Conservation (phyloP, 129 eudicot genomes). For the Pseudognaphalium luteoalbum region DNA sequence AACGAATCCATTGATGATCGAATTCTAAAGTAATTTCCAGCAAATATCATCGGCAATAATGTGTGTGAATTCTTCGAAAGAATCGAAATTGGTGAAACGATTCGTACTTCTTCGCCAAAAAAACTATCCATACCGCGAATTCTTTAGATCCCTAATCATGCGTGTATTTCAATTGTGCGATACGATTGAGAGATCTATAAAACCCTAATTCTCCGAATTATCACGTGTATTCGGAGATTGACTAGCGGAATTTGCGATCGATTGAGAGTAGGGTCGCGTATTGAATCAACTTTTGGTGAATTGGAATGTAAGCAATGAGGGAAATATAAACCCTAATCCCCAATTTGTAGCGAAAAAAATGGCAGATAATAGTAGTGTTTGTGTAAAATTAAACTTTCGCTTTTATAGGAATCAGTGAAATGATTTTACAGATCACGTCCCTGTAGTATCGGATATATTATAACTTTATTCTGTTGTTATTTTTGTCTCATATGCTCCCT, state of each 20-base stretch:
- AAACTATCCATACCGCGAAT: slow-evolving; percentile 29
- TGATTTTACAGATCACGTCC: background rate
- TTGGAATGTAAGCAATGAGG: background rate
- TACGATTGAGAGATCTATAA: background rate
- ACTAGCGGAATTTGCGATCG: background rate
- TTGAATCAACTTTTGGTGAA: background rate
- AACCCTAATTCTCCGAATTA: background rate
- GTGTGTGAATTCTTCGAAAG: slow-evolving; percentile 27
- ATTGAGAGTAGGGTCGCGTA: background rate
- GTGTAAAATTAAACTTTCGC: background rate
- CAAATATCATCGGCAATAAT: slow-evolving; percentile 31
- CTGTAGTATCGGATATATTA: background rate
- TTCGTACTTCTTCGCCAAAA: slow-evolving; percentile 15
- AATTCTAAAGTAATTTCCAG: slow-evolving; percentile 33
- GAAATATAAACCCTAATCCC: background rate
- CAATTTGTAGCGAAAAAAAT: background rate
- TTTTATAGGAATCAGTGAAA: background rate
- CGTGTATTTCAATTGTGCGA: slow-evolving; percentile 6
- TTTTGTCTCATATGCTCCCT: background rate
- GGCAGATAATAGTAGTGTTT: background rate
- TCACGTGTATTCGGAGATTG: background rate
- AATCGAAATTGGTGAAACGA: slow-evolving; percentile 16
- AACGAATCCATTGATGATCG: slow-evolving; percentile 45
- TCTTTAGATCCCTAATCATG: slow-evolving; percentile 37
- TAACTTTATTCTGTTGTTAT: background rate